A percentile compares a stretch with the other conserved stretches of the same genome.
phyloP scores from a whole-genome alignment of 768 basidiomycete species.

The Fistulinella prunicolor region DNA sequence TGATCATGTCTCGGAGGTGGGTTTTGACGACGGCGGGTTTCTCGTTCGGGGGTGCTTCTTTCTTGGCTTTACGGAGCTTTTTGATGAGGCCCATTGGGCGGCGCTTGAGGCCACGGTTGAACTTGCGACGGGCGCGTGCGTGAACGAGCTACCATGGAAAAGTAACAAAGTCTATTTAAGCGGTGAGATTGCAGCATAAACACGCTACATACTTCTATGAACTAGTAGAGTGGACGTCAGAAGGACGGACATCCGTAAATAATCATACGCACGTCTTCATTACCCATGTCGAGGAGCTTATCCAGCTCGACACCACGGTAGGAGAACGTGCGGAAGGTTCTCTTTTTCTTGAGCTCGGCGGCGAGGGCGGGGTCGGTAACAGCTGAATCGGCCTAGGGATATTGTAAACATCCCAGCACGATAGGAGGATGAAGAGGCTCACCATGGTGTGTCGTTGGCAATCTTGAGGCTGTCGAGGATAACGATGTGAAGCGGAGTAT shows the following conservation, averaged over 20 bases:
- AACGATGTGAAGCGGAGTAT: constrained; percentile 21
- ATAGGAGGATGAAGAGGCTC: not conserved
- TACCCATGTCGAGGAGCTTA: constrained; percentile 93
- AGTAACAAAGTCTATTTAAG: not conserved
- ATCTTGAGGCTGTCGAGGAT: constrained; percentile 28
- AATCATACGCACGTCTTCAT: constrained; percentile 74
- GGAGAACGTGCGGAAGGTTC: constrained; percentile 98
- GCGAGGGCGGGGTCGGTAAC: constrained; percentile 92
- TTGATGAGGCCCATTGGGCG: constrained; percentile 98
- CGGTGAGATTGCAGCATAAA: constrained; percentile 4
- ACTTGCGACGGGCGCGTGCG: constrained; percentile 96
- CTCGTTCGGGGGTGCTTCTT: constrained; percentile 98
- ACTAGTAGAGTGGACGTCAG: constrained; percentile 39
- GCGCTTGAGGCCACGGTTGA: constrained; percentile 98
- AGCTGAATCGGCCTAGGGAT: constrained; percentile 65
- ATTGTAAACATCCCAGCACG: not conserved
- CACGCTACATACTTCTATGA: constrained; percentile 64
- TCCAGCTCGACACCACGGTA: constrained; percentile 99
- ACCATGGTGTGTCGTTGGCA: constrained; percentile 35
- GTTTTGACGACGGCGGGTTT: constrained; percentile 99
- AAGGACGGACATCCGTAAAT: not conserved
- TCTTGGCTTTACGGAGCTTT: constrained; percentile 99
- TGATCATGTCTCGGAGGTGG: constrained; percentile 98
- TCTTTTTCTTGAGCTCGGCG: constrained; percentile 97
- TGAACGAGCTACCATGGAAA: constrained; percentile 74